phyloP scores from a whole-genome alignment of 805 yeast species.

The Wickerhamiella sergipiensis region DNA sequence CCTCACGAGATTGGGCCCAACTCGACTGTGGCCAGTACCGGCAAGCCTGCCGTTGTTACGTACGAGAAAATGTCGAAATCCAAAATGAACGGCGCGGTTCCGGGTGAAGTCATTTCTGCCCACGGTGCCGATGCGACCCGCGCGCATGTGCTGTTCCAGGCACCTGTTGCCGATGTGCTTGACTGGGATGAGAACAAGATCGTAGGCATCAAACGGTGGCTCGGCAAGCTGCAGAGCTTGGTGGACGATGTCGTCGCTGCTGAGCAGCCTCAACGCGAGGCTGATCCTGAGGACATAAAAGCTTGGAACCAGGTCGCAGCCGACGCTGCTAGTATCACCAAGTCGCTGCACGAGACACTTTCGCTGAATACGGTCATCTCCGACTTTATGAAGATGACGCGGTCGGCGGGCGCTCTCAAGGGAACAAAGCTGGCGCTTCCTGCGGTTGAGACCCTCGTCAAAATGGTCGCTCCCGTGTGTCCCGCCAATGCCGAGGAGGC shows the following conservation, averaged over 20 bases:
- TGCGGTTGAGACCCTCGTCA: constrained; percentile 34
- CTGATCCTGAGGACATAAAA: constrained; percentile 33
- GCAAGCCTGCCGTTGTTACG: constrained; percentile 38
- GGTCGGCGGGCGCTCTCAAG: constrained; percentile 26
- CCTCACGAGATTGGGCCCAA: constrained; percentile 53
- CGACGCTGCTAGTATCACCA: constrained; percentile 37
- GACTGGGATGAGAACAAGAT: constrained; percentile 87
- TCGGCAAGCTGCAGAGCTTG: constrained; percentile 34
- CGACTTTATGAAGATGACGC: constrained; percentile 73
- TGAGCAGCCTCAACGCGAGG: neutral
- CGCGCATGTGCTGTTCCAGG: constrained; percentile 85
- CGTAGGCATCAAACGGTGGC: constrained; percentile 80
- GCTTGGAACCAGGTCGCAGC: constrained; percentile 46
- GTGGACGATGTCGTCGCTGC: neutral
- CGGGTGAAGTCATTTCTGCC: constrained; percentile 51
- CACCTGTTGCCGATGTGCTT: constrained; percentile 69
- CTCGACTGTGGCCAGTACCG: constrained; percentile 34
- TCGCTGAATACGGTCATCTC: constrained; percentile 78
- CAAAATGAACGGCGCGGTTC: constrained; percentile 89
- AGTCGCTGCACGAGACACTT: constrained; percentile 43
- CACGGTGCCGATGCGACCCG: constrained; percentile 93
- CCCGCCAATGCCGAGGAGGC: constrained; percentile 78
- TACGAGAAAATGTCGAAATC: constrained; percentile 96
- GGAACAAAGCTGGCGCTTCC: constrained; percentile 27
- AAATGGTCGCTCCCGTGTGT: constrained; percentile 63